Base-by-base conservation (phyloP, 1,284 basidiomycete species). In the Mycena citricolor region DNA sequence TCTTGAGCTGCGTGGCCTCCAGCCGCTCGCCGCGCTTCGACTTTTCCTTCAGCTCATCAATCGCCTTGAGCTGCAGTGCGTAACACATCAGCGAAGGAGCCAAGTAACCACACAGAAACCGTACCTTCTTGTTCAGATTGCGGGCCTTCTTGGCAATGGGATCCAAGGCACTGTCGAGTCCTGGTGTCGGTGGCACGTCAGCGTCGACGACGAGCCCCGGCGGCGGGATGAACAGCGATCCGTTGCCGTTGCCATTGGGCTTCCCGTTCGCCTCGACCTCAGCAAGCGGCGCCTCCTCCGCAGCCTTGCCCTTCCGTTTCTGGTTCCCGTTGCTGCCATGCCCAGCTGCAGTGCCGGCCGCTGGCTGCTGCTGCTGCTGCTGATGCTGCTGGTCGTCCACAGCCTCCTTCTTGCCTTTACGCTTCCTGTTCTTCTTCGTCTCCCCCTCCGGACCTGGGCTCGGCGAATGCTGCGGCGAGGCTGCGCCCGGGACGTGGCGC, bases 21-120 rank as follows among this genome's bases (percentile, higher is more conserved):
- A 97, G 74, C 44, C 84, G 77, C 63, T 97, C 93, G 1, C 94
- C 94, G 34, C 84, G 79, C 56, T 79, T 83, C 20, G 80, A 76
- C 67, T 91, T 90, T 57, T 90, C 86, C 71, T 95, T 95, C 41
- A 97, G 77, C 58, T 97, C 92, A 26, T 94, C 90, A 56, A 97
- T 95, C 5, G 91, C 93, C 65, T 94, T 94, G 57, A 95, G 75
- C 89, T 94, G 54, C 20, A 41, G 19, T 22, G 29, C 44, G 30
- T 16, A 17, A 20, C 22, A 22, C 24, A 52, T 32, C 61, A 37
- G 38, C 42, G 37, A 33, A 36, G 23, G 16, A 25, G n/a, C 42
- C 19, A 12, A 26, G 39, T 39, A 25, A 19, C 25, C 24, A 37
- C 23, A 30, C 53, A 38, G 39, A 8, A 38, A 45, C 65, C 73